Evolutionary conservation across 768 basidiomycete species (phyloP).

Genomic region (Panaeolus cyanescens): DNA sequence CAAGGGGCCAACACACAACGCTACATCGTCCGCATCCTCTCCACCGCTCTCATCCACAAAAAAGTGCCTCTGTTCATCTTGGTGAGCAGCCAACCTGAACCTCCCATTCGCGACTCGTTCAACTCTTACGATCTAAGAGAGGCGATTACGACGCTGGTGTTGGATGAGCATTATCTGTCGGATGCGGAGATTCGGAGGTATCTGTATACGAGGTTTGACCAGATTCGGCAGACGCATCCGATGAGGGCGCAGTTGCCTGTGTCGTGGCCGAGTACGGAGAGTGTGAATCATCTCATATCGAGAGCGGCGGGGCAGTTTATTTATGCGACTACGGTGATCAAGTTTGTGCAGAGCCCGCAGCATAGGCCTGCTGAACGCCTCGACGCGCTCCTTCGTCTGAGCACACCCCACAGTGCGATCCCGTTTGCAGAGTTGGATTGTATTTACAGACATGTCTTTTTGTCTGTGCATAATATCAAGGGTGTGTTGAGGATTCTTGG

Average conservation of each 20-base stretch:
- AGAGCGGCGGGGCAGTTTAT: slow-evolving; percentile 28
- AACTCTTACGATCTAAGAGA: slow-evolving; percentile 28
- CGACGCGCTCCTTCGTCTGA: slow-evolving; percentile 21
- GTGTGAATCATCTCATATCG: slow-evolving; percentile 18
- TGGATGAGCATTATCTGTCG: slow-evolving; percentile 24
- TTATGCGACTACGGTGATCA: slow-evolving; percentile 28
- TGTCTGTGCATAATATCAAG: slow-evolving; percentile 22
- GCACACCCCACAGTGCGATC: slow-evolving; percentile 17
- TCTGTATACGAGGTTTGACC: slow-evolving; percentile 24
- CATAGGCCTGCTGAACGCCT: slow-evolving; percentile 27
- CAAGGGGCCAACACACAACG: slow-evolving; percentile 27
- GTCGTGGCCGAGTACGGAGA: slow-evolving; percentile 19
- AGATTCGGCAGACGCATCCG: slow-evolving; percentile 23
- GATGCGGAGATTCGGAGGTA: slow-evolving; percentile 25
- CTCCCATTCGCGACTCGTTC: slow-evolving; percentile 28
- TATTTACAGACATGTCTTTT: slow-evolving; percentile 23
- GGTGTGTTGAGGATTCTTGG: slow-evolving; percentile 26
- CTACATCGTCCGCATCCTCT: slow-evolving; percentile 29
- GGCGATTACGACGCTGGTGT: slow-evolving; percentile 22
- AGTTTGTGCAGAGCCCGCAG: slow-evolving; percentile 25
- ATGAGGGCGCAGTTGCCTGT: slow-evolving; percentile 22
- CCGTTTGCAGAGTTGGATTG: slow-evolving; percentile 27
- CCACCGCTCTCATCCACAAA: slow-evolving; percentile 24
- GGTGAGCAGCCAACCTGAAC: slow-evolving; percentile 27
- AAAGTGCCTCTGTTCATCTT: slow-evolving; percentile 27